Evolutionary conservation across 176 grass and related monocot genomes (phyloP).

Genomic region (Sorghum bicolor): Sorghum_bicolor_NCBIv3 NC_012875.2:51583501-51584000

Average conservation of each 20-base stretch:
- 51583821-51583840: neutral
- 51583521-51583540: neutral
- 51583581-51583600: neutral
- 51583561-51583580: neutral
- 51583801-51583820: conserved; percentile 19
- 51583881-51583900: neutral
- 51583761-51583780: conserved; percentile 53
- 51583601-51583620: neutral
- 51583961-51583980: conserved; percentile 60
- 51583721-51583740: conserved; percentile 30
- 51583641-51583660: neutral
- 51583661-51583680: neutral
- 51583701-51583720: neutral
- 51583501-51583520: neutral
- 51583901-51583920: neutral
- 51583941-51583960: conserved; percentile 77
- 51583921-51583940: conserved; percentile 1
- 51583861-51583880: conserved; percentile 2
- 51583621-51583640: neutral
- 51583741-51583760: conserved; percentile 62
- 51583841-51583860: neutral
- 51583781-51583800: conserved; percentile 81
- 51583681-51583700: neutral
- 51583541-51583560: neutral
- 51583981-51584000: conserved; percentile 58